Conservation (phyloP, 768 basidiomycete species). For the Boletus sp. region DNA sequence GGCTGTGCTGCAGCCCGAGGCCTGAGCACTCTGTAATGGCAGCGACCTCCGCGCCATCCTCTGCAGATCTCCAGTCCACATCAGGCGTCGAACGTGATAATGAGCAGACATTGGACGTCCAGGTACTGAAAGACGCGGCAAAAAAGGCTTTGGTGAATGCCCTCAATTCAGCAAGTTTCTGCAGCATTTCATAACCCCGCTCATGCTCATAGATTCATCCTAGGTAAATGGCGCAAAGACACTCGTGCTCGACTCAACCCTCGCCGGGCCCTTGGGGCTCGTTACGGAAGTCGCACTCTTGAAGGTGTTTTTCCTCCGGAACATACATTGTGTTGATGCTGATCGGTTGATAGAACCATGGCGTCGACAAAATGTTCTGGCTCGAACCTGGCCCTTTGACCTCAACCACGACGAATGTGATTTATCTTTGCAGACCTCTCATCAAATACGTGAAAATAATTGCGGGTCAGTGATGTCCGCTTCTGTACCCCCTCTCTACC, state of each 20-base stretch:
- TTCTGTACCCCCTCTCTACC: slow-evolving; percentile 18
- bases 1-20: slow-evolving; percentile 24
- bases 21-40: slow-evolving; percentile 18
- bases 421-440: slow-evolving; percentile 88
- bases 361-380: slow-evolving; percentile 99
- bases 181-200: not conserved
- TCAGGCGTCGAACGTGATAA: slow-evolving; percentile 33
- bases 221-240: slow-evolving; percentile 95
- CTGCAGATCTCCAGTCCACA: slow-evolving; percentile 35
- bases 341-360: slow-evolving; percentile 74
- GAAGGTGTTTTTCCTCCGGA: slow-evolving; percentile 54
- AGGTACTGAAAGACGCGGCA: slow-evolving; percentile 70
- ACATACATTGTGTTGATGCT: not conserved
- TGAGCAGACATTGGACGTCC: slow-evolving; percentile 52
- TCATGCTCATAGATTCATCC: slow-evolving; percentile 7
- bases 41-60: slow-evolving; percentile 28
- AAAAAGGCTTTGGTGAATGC: slow-evolving; percentile 80
- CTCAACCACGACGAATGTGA: slow-evolving; percentile 81
- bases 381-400: slow-evolving; percentile 84
- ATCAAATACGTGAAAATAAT: slow-evolving; percentile 86
- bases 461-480: slow-evolving; percentile 57
- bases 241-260: slow-evolving; percentile 82
- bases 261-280: slow-evolving; percentile 90
- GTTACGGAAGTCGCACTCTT: slow-evolving; percentile 92
- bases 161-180: slow-evolving; percentile 64